These are phyloP conservation scores for Nakazawaea peltata DNA, from an alignment of 805 yeast genomes.

Conservation along the genomic window DNA sequence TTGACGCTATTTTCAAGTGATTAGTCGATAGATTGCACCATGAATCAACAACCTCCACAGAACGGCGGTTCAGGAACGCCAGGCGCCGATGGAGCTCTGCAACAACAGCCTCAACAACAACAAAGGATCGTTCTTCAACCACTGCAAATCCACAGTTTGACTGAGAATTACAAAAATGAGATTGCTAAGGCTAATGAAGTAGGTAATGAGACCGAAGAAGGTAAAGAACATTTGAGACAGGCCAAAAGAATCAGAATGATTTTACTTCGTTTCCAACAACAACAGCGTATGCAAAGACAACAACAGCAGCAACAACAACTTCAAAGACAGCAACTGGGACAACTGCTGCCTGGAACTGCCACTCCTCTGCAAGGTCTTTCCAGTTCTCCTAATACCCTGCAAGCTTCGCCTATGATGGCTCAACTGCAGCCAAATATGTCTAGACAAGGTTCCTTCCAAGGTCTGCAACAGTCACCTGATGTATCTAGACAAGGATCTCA, in stretches of 20 bases:
- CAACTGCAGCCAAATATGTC: conserved; percentile 17
- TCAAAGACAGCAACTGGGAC: conserved; percentile 12
- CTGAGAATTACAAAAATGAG: conserved; percentile 51
- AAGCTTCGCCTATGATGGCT: neutral
- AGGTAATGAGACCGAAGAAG: conserved; percentile 52
- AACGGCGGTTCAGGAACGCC: conserved; percentile 12
- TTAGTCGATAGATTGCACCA: no score
- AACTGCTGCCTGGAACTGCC: neutral
- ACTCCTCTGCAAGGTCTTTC: neutral
- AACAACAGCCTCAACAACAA: conserved; percentile 15
- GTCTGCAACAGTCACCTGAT: conserved; percentile 12
- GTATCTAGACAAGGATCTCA: conserved; percentile 6
- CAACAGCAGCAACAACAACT: conserved; percentile 16
- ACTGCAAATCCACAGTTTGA: conserved; percentile 48
- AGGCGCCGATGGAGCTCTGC: conserved; percentile 12
- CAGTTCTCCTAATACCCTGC: neutral
- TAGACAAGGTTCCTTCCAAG: conserved; percentile 21
- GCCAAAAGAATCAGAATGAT: conserved; percentile 60
- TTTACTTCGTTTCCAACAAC: conserved; percentile 45
- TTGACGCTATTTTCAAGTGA: no score
- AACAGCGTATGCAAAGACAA: conserved; percentile 25
- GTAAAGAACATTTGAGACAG: conserved; percentile 52
- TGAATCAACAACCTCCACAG: conserved; percentile 12
- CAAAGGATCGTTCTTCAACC: conserved; percentile 23
- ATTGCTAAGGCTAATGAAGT: conserved; percentile 55